phyloP scores from a whole-genome alignment of 106 monocot species.

The Dendrobium catenatum region DNA sequence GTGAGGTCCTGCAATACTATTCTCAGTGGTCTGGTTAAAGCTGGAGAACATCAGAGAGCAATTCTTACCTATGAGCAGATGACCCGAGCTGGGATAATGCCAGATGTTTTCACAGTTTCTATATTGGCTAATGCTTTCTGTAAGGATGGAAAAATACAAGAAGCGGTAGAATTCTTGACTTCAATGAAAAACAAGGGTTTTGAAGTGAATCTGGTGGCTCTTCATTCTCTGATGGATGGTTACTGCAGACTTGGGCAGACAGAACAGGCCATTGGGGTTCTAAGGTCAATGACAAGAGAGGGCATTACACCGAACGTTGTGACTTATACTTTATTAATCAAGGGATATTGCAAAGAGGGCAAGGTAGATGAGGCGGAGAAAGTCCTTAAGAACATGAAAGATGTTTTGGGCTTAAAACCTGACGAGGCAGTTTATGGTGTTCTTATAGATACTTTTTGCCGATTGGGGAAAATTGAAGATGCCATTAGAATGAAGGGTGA shows the following conservation, averaged over 20 bases:
- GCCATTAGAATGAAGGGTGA: conserved; percentile 51
- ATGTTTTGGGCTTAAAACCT: conserved; percentile 18
- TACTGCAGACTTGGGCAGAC: conserved; percentile 60
- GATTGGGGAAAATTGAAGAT: conserved; percentile 60
- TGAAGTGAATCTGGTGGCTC: conserved; percentile 61
- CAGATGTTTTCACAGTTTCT: conserved; percentile 72
- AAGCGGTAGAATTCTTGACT: conserved; percentile 38
- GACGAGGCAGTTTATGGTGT: conserved; percentile 68
- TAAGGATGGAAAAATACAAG: conserved; percentile 33
- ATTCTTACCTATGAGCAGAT: conserved; percentile 58
- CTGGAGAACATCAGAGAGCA: conserved; percentile 25
- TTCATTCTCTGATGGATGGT: conserved; percentile 63
- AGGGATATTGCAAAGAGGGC: conserved; percentile 67
- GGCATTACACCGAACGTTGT: conserved; percentile 49
- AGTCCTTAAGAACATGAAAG: conserved; percentile 53
- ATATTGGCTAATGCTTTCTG: conserved; percentile 77
- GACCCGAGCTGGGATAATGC: conserved; percentile 36
- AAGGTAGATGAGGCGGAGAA: conserved; percentile 54
- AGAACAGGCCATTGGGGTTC: conserved; percentile 43
- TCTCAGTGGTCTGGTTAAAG: conserved; percentile 50
- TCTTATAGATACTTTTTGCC: conserved; percentile 58
- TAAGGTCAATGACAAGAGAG: conserved; percentile 32
- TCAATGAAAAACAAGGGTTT: conserved; percentile 67
- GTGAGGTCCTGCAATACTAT: conserved; percentile 69
- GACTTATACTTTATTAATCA: conserved; percentile 68